Evolutionary conservation across 176 grass and related monocot genomes (phyloP).

Genomic region (Triticum aestivum): DNA sequence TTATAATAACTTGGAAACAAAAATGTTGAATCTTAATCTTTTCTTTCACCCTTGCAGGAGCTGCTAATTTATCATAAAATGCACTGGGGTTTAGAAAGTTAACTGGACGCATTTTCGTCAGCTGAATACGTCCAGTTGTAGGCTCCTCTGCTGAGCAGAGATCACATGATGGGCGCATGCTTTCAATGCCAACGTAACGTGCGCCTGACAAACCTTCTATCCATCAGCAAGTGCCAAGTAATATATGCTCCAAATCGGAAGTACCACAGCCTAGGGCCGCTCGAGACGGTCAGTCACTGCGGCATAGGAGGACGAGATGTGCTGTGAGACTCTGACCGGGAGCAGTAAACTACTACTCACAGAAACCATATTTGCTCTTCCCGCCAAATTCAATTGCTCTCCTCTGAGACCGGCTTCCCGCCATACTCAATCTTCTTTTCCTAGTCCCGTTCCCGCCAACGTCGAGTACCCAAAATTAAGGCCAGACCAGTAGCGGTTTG

Average conservation of each 20-base stretch:
- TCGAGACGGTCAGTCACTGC: background rate
- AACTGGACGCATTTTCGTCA: background rate
- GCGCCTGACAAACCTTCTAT: background rate
- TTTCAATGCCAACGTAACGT: background rate
- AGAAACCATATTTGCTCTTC: background rate
- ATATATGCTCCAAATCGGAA: background rate
- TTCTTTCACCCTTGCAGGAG: too few species aligned
- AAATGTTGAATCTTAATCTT: background rate
- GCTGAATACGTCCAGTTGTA: background rate
- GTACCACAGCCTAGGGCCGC: background rate
- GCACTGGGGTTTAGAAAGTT: background rate
- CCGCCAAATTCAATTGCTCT: background rate
- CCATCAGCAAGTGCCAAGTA: background rate
- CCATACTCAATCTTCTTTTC: background rate
- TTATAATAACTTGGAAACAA: background rate
- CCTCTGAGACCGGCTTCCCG: background rate
- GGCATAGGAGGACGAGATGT: background rate
- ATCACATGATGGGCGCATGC: background rate
- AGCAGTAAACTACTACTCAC: background rate
- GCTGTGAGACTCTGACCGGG: background rate
- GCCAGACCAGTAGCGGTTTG: background rate
- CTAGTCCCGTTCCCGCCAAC: conserved; percentile 6
- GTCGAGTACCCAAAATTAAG: background rate
- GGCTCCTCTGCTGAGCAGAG: background rate
- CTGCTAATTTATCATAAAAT: too few species aligned